Evolutionary conservation across 257 asterid genomes (phyloP).

Genomic region (Datura wrightii): DNA sequence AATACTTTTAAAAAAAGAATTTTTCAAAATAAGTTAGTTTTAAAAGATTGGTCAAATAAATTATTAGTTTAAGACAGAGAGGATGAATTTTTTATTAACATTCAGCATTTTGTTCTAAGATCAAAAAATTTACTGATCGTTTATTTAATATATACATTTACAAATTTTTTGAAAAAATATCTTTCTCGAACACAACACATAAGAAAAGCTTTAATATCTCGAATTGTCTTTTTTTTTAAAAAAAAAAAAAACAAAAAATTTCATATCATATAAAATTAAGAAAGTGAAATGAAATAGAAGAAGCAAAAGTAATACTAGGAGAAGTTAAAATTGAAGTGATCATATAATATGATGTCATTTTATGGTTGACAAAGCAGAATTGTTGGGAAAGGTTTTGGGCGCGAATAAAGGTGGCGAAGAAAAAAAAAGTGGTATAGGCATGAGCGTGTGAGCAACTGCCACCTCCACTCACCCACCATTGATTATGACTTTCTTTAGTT

Average conservation of each 20-base stretch:
- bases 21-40: no score
- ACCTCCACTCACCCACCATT: slow-evolving; percentile 64
- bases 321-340: slow-evolving; percentile 22
- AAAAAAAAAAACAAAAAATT: background rate
- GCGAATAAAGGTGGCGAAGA: slow-evolving; percentile 60
- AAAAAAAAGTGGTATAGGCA: slow-evolving; percentile 17
- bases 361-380: slow-evolving; percentile 52
- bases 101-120: background rate
- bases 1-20: no score
- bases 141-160: no score
- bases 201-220: no score
- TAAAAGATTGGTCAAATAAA: no score
- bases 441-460: slow-evolving; percentile 50
- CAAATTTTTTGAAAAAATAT: no score
- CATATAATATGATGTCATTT: slow-evolving; percentile 38
- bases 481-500: slow-evolving; percentile 53
- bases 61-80: background rate
- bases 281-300: background rate
- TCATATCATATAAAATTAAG: background rate
- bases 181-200: no score
- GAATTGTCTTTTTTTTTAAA: no score
- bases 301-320: background rate
- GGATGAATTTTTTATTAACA: background rate
- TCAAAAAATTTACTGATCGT: background rate
- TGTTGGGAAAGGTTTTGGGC: slow-evolving; percentile 67